Evolutionary conservation across 176 grass and related monocot species (phyloP).

Genomic region (Phoenix dactylifera): DNA sequence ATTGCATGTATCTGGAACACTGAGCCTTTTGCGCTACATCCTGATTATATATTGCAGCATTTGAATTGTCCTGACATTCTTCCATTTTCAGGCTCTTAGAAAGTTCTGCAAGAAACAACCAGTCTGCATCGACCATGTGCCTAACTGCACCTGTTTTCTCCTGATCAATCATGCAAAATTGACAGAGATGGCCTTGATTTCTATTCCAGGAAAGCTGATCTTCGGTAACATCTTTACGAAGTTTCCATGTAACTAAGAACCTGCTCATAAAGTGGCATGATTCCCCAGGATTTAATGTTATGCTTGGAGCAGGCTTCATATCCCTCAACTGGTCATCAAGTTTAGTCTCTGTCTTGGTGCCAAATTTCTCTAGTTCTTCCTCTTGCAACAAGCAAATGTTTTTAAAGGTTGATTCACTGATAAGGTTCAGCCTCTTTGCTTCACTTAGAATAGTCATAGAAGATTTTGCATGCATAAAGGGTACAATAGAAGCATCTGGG

Average conservation of each 20-base stretch:
- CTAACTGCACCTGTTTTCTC: conserved; percentile 39
- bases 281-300: conserved; percentile 44
- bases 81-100: conserved; percentile 26
- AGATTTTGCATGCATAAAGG: conserved; percentile 49
- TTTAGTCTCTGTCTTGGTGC: conserved; percentile 26
- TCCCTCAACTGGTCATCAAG: conserved; percentile 10
- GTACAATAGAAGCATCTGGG: conserved; percentile 21
- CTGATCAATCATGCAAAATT: conserved; percentile 33
- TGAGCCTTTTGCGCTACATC: conserved; percentile 3
- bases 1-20: conserved; percentile 45
- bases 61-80: conserved; percentile 12
- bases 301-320: conserved; percentile 19
- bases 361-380: conserved; percentile 64
- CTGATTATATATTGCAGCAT: conserved; percentile 13
- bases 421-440: conserved; percentile 67
- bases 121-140: conserved; percentile 69
- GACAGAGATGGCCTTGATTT: conserved; percentile 29
- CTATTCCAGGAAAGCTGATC: conserved; percentile 30
- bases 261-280: conserved; percentile 67
- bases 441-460: conserved; percentile 58
- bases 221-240: conserved; percentile 6
- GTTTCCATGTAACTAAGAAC: conserved; percentile 71
- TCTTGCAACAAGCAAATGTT: conserved; percentile 37
- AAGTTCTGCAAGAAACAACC: conserved; percentile 71
- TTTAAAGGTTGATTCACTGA: conserved; percentile 46